Percentiles rank a stretch among this genome's conserved stretches.
Conservation (phyloP, 306 rosid species). For the Carpinus fangiana region DNA sequence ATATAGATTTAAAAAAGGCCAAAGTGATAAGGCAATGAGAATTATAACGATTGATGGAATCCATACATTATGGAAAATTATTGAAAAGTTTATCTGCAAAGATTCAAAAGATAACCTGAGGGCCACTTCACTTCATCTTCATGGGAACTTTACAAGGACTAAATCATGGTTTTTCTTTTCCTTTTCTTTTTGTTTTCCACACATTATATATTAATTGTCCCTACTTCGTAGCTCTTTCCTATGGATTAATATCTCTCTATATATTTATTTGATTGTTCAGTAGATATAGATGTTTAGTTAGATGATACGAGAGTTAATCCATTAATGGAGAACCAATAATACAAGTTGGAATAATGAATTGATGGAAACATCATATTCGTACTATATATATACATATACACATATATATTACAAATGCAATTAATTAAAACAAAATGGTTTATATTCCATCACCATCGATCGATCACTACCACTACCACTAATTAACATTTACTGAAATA, state of each 20-base stretch:
- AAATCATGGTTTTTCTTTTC: constrained; percentile 31
- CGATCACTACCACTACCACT: not conserved
- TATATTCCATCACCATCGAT: not conserved
- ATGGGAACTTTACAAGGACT: constrained; percentile 44
- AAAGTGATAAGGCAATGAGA: constrained; percentile 31
- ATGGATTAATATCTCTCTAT: not conserved
- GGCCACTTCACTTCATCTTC: constrained; percentile 52
- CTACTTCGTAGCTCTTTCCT: not conserved
- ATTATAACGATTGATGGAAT: constrained; percentile 34
- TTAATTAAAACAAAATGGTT: constrained; percentile 12
- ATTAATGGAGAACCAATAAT: constrained; percentile 1
- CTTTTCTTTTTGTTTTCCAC: constrained; percentile 34
- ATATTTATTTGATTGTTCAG: not conserved
- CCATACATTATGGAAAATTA: not conserved
- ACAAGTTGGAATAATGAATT: constrained; percentile 10
- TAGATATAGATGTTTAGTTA: not conserved
- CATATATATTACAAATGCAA: constrained; percentile 3
- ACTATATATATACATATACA: constrained; percentile 12
- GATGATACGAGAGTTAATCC: not conserved
- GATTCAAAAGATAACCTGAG: constrained; percentile 15
- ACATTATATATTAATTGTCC: constrained; percentile 34
- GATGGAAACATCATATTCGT: constrained; percentile 25
- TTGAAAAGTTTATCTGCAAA: not conserved
- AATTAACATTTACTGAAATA: constrained; percentile 2
- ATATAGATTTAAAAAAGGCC: constrained; percentile 26